Percentiles rank a stretch among this genome's conserved stretches.
Conservation (phyloP, 768 basidiomycete species). For the Leccinellum albellum region DNA sequence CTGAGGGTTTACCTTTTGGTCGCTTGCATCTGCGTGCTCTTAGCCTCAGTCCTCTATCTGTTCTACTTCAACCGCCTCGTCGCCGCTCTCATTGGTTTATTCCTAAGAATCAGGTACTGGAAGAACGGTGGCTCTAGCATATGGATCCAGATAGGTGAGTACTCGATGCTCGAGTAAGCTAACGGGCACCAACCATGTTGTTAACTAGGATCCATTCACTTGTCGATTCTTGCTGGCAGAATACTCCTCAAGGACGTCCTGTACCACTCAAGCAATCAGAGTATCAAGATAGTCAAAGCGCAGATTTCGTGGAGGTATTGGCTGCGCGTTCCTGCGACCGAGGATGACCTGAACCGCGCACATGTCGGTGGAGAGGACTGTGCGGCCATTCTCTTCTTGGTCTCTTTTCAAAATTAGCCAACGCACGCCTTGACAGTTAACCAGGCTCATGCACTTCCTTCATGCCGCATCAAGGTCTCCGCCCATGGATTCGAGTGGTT, state of each 20-base stretch:
- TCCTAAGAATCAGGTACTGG: constrained; percentile 76
- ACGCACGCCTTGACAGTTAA: constrained; percentile 30
- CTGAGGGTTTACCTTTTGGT: constrained; percentile 58
- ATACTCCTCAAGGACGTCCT: constrained; percentile 83
- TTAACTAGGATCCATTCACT: constrained; percentile 76
- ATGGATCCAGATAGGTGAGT: constrained; percentile 79
- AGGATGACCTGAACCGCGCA: constrained; percentile 56
- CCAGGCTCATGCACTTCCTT: constrained; percentile 37
- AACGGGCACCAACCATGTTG: constrained; percentile 1
- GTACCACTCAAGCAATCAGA: constrained; percentile 92
- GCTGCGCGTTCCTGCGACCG: constrained; percentile 76
- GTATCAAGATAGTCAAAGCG: constrained; percentile 76
- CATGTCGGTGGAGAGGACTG: constrained; percentile 50
- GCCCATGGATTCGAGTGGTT: constrained; percentile 91
- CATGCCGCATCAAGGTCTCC: constrained; percentile 79
- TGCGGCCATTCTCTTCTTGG: constrained; percentile 31
- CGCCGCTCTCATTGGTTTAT: constrained; percentile 59
- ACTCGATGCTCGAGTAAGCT: background rate
- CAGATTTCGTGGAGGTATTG: constrained; percentile 94
- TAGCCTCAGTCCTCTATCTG: constrained; percentile 65
- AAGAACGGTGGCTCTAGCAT: constrained; percentile 68
- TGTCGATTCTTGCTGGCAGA: constrained; percentile 83
- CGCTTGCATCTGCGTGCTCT: constrained; percentile 53
- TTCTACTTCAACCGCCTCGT: constrained; percentile 92
- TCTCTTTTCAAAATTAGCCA: background rate